Base-by-base conservation (phyloP, 2,329 filamentous ascomycete genomes). In the Grosmannia penicillata region DNA sequence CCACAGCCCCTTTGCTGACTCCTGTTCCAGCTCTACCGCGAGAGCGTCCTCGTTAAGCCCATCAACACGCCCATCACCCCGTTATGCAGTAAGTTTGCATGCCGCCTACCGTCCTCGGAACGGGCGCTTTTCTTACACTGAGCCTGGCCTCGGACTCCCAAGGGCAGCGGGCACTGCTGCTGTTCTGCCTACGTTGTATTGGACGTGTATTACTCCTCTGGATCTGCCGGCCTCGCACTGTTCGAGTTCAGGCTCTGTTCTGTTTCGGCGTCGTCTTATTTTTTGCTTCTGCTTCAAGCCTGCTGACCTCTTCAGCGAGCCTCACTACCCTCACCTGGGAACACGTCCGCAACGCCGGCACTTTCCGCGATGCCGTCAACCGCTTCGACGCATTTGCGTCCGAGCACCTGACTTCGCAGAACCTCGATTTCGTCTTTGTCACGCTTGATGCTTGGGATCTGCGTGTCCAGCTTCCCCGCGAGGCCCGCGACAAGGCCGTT, bases 61-160 rank as follows among this genome's bases (percentile, higher is more conserved):
- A 81, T 95, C 65, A 98, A 96, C 65, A 98, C 91, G 33, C 91
- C 91, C 40, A 98, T 98, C 56, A 98, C 91, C 48, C 91, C 91
- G 44, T 73, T 98, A 38, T 98, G 91, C 75, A 98, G 87, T 95
- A 80, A 79, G 87, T 82, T 46, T 51, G 43, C 4, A n/a, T n/a
- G n/a, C n/a, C n/a, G n/a, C n/a, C n/a, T n/a, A n/a, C n/a, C n/a
- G n/a, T n/a, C n/a, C n/a, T n/a, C n/a, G n/a, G n/a, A n/a, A n/a
- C n/a, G n/a, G n/a, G n/a, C n/a, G n/a, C n/a, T n/a, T n/a, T n/a
- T n/a, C n/a, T n/a, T n/a, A n/a, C n/a, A n/a, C n/a, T n/a, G n/a
- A n/a, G n/a, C n/a, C n/a, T n/a, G n/a, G n/a, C n/a, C n/a, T n/a
- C n/a, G n/a, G n/a, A n/a, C n/a, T n/a, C n/a, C n/a, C n/a, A n/a